Conservation (phyloP, 805 yeast genomes). For the Schwanniomyces polymorphus region DNA sequence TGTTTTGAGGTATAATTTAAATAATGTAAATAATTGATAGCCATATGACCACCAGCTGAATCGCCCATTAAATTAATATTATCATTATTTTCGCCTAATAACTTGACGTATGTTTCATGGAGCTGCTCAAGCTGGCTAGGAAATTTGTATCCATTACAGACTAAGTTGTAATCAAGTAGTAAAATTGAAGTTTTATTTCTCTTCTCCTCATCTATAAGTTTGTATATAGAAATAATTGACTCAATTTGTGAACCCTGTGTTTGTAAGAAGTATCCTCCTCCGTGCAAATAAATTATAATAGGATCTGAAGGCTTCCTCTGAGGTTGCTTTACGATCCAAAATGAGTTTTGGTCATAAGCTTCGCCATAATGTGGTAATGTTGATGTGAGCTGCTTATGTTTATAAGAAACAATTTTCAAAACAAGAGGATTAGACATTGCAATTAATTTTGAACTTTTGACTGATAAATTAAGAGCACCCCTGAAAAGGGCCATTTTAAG, state of each 20-base stretch:
- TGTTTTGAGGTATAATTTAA: constrained; percentile 13
- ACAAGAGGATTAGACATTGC: neutral
- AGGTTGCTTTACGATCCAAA: constrained; percentile 33
- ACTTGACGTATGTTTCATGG: constrained; percentile 21
- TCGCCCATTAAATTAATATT: constrained; percentile 40
- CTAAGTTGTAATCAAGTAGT: constrained; percentile 31
- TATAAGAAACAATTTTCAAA: neutral
- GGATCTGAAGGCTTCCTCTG: constrained; percentile 24
- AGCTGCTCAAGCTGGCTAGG: constrained; percentile 37
- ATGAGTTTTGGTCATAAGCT: neutral
- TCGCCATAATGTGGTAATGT: neutral
- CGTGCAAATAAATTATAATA: constrained; percentile 35
- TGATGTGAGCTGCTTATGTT: neutral
- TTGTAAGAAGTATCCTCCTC: constrained; percentile 23
- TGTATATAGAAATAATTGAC: constrained; percentile 25
- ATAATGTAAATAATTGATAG: constrained; percentile 27
- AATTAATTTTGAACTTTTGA: neutral
- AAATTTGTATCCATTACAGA: constrained; percentile 26
- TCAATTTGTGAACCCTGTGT: constrained; percentile 22
- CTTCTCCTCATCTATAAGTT: constrained; percentile 22
- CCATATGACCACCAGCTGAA: constrained; percentile 44
- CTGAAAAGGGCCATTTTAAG: neutral
- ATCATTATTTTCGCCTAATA: constrained; percentile 19
- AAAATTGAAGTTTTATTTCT: constrained; percentile 21
- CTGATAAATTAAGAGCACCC: neutral